Evolutionary conservation across 2,329 filamentous ascomycete species (phyloP), one percentile per base, ranked within the genome.

Genomic region (Colletotrichum spinosum): DNA sequence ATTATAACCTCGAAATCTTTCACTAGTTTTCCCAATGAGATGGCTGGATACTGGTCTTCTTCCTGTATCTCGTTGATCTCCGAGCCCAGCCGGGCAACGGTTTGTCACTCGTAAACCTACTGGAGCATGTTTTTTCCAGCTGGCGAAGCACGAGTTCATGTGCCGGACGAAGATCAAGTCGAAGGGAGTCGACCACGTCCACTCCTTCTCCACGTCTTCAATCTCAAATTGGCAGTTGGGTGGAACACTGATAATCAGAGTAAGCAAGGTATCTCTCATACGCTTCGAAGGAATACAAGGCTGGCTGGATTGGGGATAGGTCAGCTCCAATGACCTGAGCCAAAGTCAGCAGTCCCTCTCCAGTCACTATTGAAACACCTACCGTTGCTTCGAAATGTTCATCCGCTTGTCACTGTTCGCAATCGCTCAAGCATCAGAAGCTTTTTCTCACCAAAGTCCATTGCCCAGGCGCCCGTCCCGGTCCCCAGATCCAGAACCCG

Each of bases 211-310:
- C 4, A 71, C 64, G 62, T 79, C 77, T 58, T 80, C 77, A 59
- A 80, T 70, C 49, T 80, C 76, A 67, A 84, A 84, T 11, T 70
- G 70, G 50, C 81, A 74, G 61, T 85, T 85, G 0, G 79, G 77
- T 0, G 82, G 81, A 4, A 81, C 79, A 54, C 70, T 72, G 25
- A 8, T 51, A 25, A 25, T 25, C 25, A 4, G 25, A 25, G 25
- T 25, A 25, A 25, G 25, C 25, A 25, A 4, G 25, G 25, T 25
- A 25, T 25, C 58, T 57, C 66, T 2, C 64, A 62, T 76, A 69
- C 44, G 70, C 60, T 45, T 74, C 70, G 10, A 73, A 67, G 44
- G 77, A 15, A 78, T 76, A 2, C 15, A 17, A 17, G 15, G 15
- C 2, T 2, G 2, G 15, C 15, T 17, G 2, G 15, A 2, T 17